These are phyloP conservation scores for Letharia lupina DNA, from an alignment of 495 filamentous ascomycete species.

Conservation along the genomic window DNA sequence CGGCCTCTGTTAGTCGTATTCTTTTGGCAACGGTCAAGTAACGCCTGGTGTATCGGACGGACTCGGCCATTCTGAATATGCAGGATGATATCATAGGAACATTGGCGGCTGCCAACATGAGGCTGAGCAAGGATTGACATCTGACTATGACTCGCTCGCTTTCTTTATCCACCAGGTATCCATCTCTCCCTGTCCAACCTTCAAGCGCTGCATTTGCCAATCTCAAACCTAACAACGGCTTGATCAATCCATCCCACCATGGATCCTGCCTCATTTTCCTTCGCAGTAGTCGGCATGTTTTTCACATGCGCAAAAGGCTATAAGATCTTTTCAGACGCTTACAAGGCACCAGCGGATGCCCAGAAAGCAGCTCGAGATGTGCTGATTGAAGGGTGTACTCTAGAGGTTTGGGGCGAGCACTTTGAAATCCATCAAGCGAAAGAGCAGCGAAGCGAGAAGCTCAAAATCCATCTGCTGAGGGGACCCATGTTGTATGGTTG, in stretches of 20 bases:
- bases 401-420: not conserved
- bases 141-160: not conserved
- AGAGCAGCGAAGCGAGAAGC: not conserved
- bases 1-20: not conserved
- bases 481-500: not conserved
- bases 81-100: not conserved
- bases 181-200: not conserved
- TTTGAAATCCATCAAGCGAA: not conserved
- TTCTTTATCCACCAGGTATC: not conserved
- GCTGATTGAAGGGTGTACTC: not conserved
- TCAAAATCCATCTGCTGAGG: not conserved
- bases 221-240: not conserved
- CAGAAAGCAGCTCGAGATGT: conserved; percentile 3
- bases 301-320: not conserved
- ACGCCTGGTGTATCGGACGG: not conserved
- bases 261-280: not conserved
- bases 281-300: not conserved
- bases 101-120: not conserved
- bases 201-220: not conserved
- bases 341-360: not conserved
- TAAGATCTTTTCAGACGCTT: not conserved
- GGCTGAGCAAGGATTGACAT: not conserved
- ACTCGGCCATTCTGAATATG: not conserved
- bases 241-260: not conserved
- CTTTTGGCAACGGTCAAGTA: not conserved